Conservation (phyloP, 1,284 basidiomycete genomes). For the Cutaneotrichosporon cyanovorans region DNA sequence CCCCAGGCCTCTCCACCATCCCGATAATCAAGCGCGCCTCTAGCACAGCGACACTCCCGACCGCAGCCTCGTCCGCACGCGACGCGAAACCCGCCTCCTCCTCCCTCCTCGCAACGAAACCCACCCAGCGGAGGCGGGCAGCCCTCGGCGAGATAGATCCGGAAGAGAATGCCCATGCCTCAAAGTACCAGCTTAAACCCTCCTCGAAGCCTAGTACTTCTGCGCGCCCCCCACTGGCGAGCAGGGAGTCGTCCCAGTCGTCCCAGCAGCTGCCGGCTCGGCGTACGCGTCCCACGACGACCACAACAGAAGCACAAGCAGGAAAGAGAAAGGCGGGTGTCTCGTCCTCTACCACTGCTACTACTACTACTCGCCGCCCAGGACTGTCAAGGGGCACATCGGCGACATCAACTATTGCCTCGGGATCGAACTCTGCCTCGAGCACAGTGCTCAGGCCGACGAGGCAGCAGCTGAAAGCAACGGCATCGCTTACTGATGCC, state of each 20-base stretch:
- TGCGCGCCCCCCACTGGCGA: slow-evolving; percentile 24
- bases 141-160: slow-evolving; percentile 43
- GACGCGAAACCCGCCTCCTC: neutral
- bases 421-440: slow-evolving; percentile 10
- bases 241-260: slow-evolving; percentile 12
- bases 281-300: slow-evolving; percentile 3
- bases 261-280: too few species aligned
- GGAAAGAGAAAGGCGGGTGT: slow-evolving; percentile 26
- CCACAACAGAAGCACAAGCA: slow-evolving; percentile 10
- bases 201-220: slow-evolving; percentile 8
- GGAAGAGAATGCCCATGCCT: slow-evolving; percentile 14
- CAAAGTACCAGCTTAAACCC: too few species aligned
- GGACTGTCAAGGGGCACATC: slow-evolving; percentile 3
- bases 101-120: slow-evolving; percentile 10
- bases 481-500: slow-evolving; percentile 18
- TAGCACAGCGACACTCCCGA: slow-evolving; percentile 17
- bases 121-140: slow-evolving; percentile 23
- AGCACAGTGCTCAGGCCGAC: slow-evolving; percentile 3
- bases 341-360: slow-evolving; percentile 8
- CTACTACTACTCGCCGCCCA: slow-evolving; percentile 6
- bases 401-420: slow-evolving; percentile 5
- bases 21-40: slow-evolving; percentile 34
- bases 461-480: slow-evolving; percentile 12
- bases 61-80: slow-evolving; percentile 5
- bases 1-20: slow-evolving; percentile 22